These are phyloP conservation scores for Zychaea mexicana DNA, from an alignment of 371 early-diverging fungal species.

Conservation along the genomic window DNA sequence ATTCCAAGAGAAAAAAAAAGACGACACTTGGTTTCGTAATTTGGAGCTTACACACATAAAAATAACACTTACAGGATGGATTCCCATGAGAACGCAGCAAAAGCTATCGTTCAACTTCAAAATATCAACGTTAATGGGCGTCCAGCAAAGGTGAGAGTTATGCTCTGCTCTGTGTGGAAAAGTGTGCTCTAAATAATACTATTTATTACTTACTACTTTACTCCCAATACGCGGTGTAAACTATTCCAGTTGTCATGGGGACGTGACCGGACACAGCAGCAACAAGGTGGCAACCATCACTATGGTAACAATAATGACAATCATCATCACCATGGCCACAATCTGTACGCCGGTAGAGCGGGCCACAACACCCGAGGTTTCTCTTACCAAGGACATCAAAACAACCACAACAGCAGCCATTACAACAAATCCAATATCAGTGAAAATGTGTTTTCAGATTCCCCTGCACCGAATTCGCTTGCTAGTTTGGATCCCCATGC, in stretches of 20 bases:
- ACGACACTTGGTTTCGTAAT: background rate
- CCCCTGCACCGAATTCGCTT: conserved; percentile 19
- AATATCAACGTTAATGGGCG: conserved; percentile 73
- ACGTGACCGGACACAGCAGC: conserved; percentile 66
- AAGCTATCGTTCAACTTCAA: conserved; percentile 77
- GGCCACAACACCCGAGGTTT: conserved; percentile 13
- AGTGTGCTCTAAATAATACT: background rate
- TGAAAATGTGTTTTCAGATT: conserved; percentile 1
- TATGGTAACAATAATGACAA: conserved; percentile 8
- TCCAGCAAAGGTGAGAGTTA: conserved; percentile 62
- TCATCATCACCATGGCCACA: conserved; percentile 13
- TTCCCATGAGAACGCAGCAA: conserved; percentile 85
- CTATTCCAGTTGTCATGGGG: conserved; percentile 83
- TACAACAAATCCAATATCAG: background rate
- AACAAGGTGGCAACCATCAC: conserved; percentile 13
- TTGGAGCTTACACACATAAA: background rate
- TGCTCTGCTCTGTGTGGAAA: too few relatives aligned
- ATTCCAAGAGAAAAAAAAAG: too few relatives aligned
- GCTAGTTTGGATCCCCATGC: conserved; percentile 25
- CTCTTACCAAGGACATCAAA: conserved; percentile 6
- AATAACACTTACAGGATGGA: conserved; percentile 58
- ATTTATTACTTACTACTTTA: too few relatives aligned
- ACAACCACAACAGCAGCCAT: too few relatives aligned
- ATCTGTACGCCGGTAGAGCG: conserved; percentile 21
- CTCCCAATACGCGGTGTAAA: background rate